These are phyloP conservation scores for Pistacia atlantica DNA, from an alignment of 345 rosid genomes.

Conservation along the genomic window DNA sequence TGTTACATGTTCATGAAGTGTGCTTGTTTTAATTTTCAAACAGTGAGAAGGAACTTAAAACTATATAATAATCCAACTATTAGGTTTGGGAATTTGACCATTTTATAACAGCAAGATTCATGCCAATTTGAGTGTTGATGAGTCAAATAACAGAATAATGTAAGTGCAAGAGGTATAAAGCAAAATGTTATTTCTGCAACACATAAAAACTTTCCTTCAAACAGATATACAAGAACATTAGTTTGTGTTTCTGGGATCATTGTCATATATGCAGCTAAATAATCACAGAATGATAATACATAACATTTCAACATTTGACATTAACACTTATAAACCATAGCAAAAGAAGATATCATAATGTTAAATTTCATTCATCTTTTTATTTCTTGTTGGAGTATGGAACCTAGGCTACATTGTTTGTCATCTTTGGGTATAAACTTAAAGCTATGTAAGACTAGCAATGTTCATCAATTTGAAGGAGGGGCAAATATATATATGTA, in stretches of 20 bases:
- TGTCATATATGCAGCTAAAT: not conserved
- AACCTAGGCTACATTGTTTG: conserved; percentile 21
- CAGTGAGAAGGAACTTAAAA: no score
- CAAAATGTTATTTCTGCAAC: no score
- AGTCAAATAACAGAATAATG: no score
- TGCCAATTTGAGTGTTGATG: no score
- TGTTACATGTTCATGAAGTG: no score
- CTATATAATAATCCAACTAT: no score
- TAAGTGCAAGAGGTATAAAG: no score
- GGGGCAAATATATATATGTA: conserved; percentile 7
- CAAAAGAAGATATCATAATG: conserved; percentile 10
- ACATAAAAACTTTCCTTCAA: no score
- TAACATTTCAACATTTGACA: not conserved
- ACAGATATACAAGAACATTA: not conserved
- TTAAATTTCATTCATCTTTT: conserved; percentile 14
- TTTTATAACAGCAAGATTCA: no score
- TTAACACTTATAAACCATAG: not conserved
- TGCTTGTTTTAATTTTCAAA: not conserved
- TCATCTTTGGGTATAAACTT: conserved; percentile 21
- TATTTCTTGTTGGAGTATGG: conserved; percentile 18
- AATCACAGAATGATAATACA: not conserved
- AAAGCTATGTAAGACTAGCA: not conserved
- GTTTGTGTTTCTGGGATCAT: not conserved
- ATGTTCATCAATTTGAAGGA: conserved; percentile 14
- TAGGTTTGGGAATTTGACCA: no score